phyloP scores from a whole-genome alignment of 73 alveolate genomes.

The Tetrahymena thermophila region DNA sequence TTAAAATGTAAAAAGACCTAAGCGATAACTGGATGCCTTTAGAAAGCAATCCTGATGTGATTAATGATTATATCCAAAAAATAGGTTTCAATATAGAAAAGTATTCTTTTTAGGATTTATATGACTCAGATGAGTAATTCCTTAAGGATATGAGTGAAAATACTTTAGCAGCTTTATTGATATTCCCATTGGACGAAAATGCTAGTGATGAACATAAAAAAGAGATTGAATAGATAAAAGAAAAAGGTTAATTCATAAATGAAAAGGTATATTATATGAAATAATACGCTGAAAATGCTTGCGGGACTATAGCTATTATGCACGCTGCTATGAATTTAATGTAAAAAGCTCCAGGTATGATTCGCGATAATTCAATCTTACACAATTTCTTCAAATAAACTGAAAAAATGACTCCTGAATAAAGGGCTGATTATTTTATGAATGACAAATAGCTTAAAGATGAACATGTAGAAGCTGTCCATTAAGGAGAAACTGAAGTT shows the following conservation, averaged over 20 bases:
- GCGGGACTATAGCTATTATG: conserved; percentile 48
- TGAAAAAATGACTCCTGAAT: not conserved
- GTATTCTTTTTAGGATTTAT: conserved; percentile 20
- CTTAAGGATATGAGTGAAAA: conserved; percentile 10
- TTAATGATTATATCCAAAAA: conserved; percentile 22
- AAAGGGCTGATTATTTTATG: not conserved
- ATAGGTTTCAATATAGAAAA: conserved; percentile 37
- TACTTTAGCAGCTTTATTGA: conserved; percentile 37
- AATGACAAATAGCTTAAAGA: not conserved
- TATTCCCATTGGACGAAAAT: conserved; percentile 34
- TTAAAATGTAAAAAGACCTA: not conserved
- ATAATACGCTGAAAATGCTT: conserved; percentile 51
- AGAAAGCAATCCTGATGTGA: conserved; percentile 45
- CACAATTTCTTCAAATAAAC: not conserved
- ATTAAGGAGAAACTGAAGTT: not conserved
- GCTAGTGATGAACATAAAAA: conserved; percentile 5
- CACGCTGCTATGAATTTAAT: conserved; percentile 36
- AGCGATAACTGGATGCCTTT: conserved; percentile 47
- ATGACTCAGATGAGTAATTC: conserved; percentile 21
- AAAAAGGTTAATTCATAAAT: not conserved
- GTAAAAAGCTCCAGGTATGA: not conserved
- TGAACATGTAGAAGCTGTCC: not conserved
- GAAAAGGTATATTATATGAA: conserved; percentile 40
- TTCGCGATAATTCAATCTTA: not conserved
- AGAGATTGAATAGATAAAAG: conserved; percentile 13